These are phyloP conservation scores for Clausena lansium DNA, from an alignment of 345 rosid species.

Conservation along the genomic window DNA sequence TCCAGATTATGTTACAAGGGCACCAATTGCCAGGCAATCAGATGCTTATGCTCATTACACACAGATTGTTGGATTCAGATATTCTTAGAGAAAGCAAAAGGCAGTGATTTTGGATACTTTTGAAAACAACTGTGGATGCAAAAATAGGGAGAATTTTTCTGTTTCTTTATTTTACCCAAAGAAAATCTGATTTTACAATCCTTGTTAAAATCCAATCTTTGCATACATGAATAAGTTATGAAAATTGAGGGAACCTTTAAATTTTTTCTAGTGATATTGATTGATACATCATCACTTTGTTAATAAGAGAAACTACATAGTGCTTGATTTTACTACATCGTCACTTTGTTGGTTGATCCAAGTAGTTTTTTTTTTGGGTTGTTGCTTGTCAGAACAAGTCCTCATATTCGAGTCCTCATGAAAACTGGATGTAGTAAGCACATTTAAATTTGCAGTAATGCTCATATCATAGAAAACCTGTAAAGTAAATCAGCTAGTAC, in stretches of 20 bases:
- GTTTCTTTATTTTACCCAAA: not conserved
- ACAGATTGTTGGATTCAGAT: constrained; percentile 71
- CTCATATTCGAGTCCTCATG: too few relatives aligned
- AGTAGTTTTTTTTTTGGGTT: not conserved
- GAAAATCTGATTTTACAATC: not conserved
- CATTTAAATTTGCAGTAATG: too few relatives aligned
- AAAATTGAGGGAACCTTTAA: not conserved
- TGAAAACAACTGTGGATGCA: not conserved
- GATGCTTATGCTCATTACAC: constrained; percentile 93
- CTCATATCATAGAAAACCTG: not conserved
- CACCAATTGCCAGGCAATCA: constrained; percentile 93
- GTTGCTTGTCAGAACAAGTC: not conserved
- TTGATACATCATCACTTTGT: not conserved
- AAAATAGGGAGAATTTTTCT: not conserved
- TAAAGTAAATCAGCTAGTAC: not conserved
- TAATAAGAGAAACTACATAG: not conserved
- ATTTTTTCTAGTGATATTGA: too few relatives aligned
- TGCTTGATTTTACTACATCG: too few relatives aligned
- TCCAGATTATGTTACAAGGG: constrained; percentile 77
- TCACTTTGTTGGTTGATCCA: too few relatives aligned
- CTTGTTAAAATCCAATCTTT: not conserved
- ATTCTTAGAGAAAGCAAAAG: not conserved
- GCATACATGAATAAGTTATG: not conserved
- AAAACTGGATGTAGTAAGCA: too few relatives aligned
- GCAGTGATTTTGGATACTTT: not conserved